Evolutionary conservation across 441 rosid species (phyloP).

Genomic region (Corymbia citriodora): DNA sequence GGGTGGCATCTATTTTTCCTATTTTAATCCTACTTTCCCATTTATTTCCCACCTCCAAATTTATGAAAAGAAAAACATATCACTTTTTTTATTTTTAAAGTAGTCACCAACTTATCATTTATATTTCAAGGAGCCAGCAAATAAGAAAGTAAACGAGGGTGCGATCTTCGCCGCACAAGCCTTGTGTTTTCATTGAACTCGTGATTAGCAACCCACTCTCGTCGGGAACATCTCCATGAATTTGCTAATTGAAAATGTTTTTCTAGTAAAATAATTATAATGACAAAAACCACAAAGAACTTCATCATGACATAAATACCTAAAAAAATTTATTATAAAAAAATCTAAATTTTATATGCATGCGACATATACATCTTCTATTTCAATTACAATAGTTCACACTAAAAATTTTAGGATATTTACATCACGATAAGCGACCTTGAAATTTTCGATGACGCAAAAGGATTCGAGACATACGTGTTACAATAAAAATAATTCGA

Average conservation of each 20-base stretch:
- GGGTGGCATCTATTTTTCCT: not conserved
- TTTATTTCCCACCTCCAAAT: not conserved
- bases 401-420: too few species aligned
- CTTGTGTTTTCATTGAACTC: not conserved
- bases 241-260: not conserved
- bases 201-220: not conserved
- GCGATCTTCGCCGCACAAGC: not conserved
- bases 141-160: not conserved
- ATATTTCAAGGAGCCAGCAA: not conserved
- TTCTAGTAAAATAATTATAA: too few species aligned
- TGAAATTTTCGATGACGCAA: too few species aligned
- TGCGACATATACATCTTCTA: too few species aligned
- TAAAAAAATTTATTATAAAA: too few species aligned
- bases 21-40: not conserved
- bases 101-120: not conserved
- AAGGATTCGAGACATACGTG: too few species aligned
- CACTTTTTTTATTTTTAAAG: not conserved
- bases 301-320: not conserved
- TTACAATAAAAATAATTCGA: fast-evolving
- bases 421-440: too few species aligned
- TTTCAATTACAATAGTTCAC: too few species aligned
- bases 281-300: too few species aligned
- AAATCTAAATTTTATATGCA: too few species aligned
- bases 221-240: not conserved
- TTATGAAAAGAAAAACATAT: not conserved